Evolutionary conservation across 2,329 filamentous ascomycete genomes (phyloP), one percentile per base, ranked within the genome.

Genomic region (Drechmeria coniospora): DNA sequence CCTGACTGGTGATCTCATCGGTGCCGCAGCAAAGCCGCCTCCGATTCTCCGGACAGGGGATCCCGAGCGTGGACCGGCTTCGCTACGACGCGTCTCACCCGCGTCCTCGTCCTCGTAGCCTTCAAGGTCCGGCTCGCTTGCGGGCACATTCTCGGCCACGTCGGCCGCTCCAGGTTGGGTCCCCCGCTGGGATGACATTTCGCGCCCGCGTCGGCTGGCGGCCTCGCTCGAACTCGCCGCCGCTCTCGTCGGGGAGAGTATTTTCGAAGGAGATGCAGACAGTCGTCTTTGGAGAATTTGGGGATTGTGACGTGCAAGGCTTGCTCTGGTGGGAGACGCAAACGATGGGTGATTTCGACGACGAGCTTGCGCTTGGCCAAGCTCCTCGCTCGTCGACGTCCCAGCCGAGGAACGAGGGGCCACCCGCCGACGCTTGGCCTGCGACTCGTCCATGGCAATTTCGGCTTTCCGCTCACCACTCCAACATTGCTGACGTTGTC

Each of bases 301-400:
- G 1, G 73, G 68, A 34, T 77, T 68, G 26, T 68, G 63, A 36
- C 68, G 65, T 32, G 71, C 59, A 10, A 78, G 50, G 40, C 71
- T 79, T 9, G 74, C 62, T 43, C 63, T 70, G 0, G 74, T 78
- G 0, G 76, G 74, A n/a, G 74, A 77, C 29, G 68, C 68, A 43
- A 73, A 79, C 1, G 73, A 77, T 1, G 67, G 62, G 1, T 61
- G 61, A 25, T 42, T 42, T 18, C 41, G 48, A 32, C 39, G 46
- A 20, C 43, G 39, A 18, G 29, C 31, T 21, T 34, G 40, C 11
- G 35, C 37, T 19, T 12, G 25, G 25, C 35, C 21, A 8, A 31
- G 27, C 14, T 28, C 31, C 5, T 32, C 39, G 12, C 38, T 41
- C 27, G 38, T 40, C 31, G 31, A 26, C 32, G 35, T 20, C 26